Base-by-base conservation (phyloP, 2,329 filamentous ascomycete species). In the Trichophyton benhamiae region DNA sequence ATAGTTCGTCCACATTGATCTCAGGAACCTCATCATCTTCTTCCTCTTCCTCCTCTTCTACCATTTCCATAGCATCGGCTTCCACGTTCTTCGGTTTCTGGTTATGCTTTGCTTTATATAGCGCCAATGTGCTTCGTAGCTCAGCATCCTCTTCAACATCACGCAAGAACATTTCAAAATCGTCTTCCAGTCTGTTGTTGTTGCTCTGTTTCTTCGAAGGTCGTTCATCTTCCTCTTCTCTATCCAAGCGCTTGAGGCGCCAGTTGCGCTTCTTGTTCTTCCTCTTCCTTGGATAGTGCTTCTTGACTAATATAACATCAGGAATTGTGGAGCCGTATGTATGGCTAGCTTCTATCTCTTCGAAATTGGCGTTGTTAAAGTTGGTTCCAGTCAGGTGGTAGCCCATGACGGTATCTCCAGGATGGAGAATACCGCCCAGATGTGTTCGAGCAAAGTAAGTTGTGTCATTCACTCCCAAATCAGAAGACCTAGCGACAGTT, bases 101-200 rank as follows among this genome's bases (percentile, higher is more conserved):
- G 68, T 82, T 79, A 79, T 76, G 82, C 78, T 80, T 76, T 41
- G 76, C 76, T 72, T 92, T 96, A 78, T 96, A 99, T 68, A 99
- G 74, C 53, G 89, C 88, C 71, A 99, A 78, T 0, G 90, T 91
- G 49, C 86, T 83, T 61, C 94, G 82, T 67, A 96, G 80, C 70
- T 99, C 94, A 59, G 88, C 82, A 72, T 99, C 94, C 72, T 97
- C 91, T 76, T 99, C 95, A 9, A 99, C 89, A 74, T 99, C 94
- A 53, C 88, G 87, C 79, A 99, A 78, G 84, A 99, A 99, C 83
- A 91, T 84, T 78, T 99, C 94, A 76, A 95, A 99, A 75, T 99
- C 94, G 66, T 87, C 83, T 72, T 97, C 91, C 79, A 95, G 85
- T 71, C 92, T 88, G 72, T 97, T 91, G 63, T 89, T 80, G 77